Evolutionary conservation across 2,329 filamentous ascomycete genomes (phyloP), one percentile per base, ranked within the genome.

Genomic region (Taxawa tesnikishii): DNA sequence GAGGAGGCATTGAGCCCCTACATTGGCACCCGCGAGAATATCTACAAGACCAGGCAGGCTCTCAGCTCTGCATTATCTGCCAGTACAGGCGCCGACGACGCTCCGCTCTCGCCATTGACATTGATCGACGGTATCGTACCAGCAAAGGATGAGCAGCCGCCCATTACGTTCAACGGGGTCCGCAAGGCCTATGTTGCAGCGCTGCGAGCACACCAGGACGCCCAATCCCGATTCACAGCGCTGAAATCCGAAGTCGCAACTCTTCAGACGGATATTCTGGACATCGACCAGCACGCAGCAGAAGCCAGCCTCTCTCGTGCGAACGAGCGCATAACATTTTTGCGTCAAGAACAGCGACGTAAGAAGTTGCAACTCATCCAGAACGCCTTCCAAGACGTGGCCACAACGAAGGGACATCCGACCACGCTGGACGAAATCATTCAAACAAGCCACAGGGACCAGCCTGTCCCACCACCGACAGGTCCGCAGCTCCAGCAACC

Each of bases 1-100:
- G 30, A 34, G 15, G 27, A 39, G 11, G 37, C 37, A 9, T 16
- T 39, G 15, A 13, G 16, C 9, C 33, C 37, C n/a, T 39, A 39
- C n/a, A 37, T 39, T 11, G 28, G 15, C 9, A 14, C 34, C 7
- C 33, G 33, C 8, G 14, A 32, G 6, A 33, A 39, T 6, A 29
- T 28, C 10, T 15, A 28, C 5, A 16, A 31, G 6, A 39, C 36
- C 10, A 21, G 37, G 14, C 27, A 24, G 14, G 13, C 14, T 13
- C 25, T 36, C 15, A 30, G 32, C 14, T 15, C 26, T 6, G 15
- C 29, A 15, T 16, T 37, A 10, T 16, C 25, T 11, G 17, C 32
- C 32, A 15, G 30, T 15, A 10, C 27, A n/a, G 19, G 26, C 8
- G 19, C 24, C 11, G 18, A 28, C 10, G 30, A 30, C 13, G 14